Evolutionary conservation across 805 yeast species (phyloP), one percentile per base, ranked within the genome.

Genomic region (Lachancea nothofagi): DNA sequence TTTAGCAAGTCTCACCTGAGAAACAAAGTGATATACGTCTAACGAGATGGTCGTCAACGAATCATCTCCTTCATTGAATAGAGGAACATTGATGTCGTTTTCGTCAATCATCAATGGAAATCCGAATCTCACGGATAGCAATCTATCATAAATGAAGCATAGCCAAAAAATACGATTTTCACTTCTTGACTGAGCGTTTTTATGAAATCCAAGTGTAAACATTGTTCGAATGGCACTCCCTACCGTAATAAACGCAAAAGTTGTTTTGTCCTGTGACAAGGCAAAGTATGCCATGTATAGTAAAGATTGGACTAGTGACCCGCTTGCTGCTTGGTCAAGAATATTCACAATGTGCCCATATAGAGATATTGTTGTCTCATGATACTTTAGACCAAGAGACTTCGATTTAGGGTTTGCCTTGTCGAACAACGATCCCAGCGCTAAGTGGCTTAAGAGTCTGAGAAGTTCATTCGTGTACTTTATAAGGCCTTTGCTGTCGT

Each of bases 151-250:
- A 5, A 49, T 38, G 30, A 43, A 49, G 36, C 53, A 49, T 3
- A 49, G 43, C 53, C 53, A 49, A 29, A 49, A 49, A 2, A 45
- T 38, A 19, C 53, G 43, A 23, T 47, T 47, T 17, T 47, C 36
- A 12, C 22, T 34, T 14, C 36, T 26, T 7, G 36, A 33, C 2
- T 29, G n/a, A 22, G 43, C 36, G n/a, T 25, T 36, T 26, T 41
- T 47, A 28, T 49, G 53, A 19, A 33, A 33, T 10, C 51, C 51
- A 14, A 49, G 29, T 4, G 48, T 37, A 17, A 43, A 43, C 29
- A 38, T 35, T 34, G 42, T 43, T 26, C 51, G 39, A 23, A 47
- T 44, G 17, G 53, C 53, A 25, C 34, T 43, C 9, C 53, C 53
- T 12, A 47, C 41, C 25, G 39, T 41, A 10, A 41, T 40, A 36